A percentile compares a stretch with the other conserved stretches of the same genome.
phyloP scores from a whole-genome alignment of 176 grass and related monocot species.

The Musa schizocarpa region DNA sequence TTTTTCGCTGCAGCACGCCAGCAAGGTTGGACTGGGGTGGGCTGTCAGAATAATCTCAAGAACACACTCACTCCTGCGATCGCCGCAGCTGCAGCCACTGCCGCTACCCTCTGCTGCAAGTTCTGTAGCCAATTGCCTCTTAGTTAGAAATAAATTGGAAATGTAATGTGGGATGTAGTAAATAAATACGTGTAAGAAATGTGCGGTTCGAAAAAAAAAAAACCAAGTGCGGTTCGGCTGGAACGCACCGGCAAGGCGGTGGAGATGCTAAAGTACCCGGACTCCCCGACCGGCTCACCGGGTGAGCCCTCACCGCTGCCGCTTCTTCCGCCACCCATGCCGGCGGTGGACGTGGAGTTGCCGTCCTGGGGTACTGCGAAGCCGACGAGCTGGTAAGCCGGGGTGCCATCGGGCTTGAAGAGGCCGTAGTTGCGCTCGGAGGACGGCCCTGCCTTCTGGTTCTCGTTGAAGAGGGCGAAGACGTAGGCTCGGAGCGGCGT shows the following conservation, averaged over 20 bases:
- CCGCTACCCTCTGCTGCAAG: no score
- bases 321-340: neutral
- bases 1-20: no score
- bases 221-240: neutral
- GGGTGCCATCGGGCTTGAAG: conserved; percentile 3
- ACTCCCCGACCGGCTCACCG: neutral
- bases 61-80: no score
- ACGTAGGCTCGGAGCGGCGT: neutral
- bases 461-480: conserved; percentile 3
- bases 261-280: neutral
- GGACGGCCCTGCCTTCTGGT: neutral
- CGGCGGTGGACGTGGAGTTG: neutral
- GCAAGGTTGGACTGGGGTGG: no score
- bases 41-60: no score
- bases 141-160: no score
- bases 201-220: no score
- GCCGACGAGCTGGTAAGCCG: neutral
- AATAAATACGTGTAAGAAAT: no score
- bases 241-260: neutral
- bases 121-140: no score
- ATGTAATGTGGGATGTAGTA: no score
- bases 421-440: conserved; percentile 3
- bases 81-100: no score
- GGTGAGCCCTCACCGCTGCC: neutral
- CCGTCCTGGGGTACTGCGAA: neutral